Evolutionary conservation across 306 rosid genomes (phyloP).

Genomic region (Casuarina glauca): DNA sequence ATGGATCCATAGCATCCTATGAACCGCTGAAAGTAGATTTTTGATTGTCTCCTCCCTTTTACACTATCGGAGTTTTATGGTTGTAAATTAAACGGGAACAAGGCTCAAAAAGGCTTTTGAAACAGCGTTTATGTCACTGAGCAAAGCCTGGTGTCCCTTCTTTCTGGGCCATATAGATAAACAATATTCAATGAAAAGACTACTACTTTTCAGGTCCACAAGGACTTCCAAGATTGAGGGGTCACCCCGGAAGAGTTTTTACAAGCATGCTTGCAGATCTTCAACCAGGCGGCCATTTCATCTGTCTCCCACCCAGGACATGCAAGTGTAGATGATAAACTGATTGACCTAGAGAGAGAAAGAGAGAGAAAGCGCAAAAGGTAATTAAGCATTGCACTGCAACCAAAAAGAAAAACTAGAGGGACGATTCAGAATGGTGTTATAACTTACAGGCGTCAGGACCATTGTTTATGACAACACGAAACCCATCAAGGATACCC

Average conservation of each 20-base stretch:
- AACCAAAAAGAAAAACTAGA: neutral
- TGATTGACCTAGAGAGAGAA: constrained; percentile 64
- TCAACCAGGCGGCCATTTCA: constrained; percentile 94
- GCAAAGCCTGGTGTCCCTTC: neutral
- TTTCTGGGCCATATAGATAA: neutral
- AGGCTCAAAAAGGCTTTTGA: neutral
- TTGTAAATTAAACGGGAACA: too few species aligned
- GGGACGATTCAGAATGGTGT: constrained; percentile 2
- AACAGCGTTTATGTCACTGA: neutral
- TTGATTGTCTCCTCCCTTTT: too few species aligned
- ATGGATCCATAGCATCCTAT: too few species aligned
- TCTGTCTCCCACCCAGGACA: constrained; percentile 79
- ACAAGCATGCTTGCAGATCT: constrained; percentile 15
- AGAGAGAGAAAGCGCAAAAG: constrained; percentile 3
- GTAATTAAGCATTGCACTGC: neutral
- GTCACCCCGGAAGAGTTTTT: neutral
- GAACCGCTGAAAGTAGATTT: too few species aligned
- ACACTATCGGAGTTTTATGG: too few species aligned
- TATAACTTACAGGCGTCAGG: constrained; percentile 65
- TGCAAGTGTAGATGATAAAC: constrained; percentile 95
- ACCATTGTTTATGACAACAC: constrained; percentile 84
- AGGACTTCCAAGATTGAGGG: neutral
- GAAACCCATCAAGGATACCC: constrained; percentile 78
- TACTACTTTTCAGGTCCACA: neutral
- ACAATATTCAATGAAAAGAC: neutral